Evolutionary conservation across 2,329 filamentous ascomycete species (phyloP), one percentile per base, ranked within the genome.

Genomic region (Colletotrichum caudatum): DNA sequence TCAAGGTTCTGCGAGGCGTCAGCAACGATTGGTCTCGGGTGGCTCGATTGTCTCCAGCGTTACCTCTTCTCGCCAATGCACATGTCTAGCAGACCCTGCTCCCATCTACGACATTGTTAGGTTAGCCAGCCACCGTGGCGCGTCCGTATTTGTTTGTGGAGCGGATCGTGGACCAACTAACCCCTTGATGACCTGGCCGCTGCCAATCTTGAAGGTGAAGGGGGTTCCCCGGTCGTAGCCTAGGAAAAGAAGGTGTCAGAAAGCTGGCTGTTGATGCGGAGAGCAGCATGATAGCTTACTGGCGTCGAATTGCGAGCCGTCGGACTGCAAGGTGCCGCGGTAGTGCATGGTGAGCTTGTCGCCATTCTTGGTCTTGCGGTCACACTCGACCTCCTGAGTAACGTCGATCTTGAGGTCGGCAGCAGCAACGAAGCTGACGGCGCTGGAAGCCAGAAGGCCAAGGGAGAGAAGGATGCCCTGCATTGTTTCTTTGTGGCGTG

Each of bases 341-440:
- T 98, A 98, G 85, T 98, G 94, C 78, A 98, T 94, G 66, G 91
- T 86, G 79, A 98, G 90, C 74, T 86, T 90, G 84, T 98, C 95
- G 75, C 94, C 94, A 73, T 87, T 89, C 78, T 88, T 78, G 20
- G 90, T 93, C 85, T 93, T 95, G 82, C 94, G 91, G 62, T 90
- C 89, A 86, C 95, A 98, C 76, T 94, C 89, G 74, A 93, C 92
- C 35, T 89, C 85, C 71, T 90, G 86, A 63, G 91, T 93, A 75
- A 93, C 90, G 75, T 97, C 90, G 80, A 97, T 93, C 82, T 93
- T 89, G 76, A 97, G 89, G 76, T 92, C 89, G 71, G 86, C 81
- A n/a, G 82, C 82, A 71, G 89, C 86, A 74, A 89, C 83, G 72
- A 83, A 81, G 75, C 85, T 82, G 73, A 86, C 78, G 71, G 85